Conservation (phyloP, 305 asterid species). For the Fraxinus floribunda region DNA sequence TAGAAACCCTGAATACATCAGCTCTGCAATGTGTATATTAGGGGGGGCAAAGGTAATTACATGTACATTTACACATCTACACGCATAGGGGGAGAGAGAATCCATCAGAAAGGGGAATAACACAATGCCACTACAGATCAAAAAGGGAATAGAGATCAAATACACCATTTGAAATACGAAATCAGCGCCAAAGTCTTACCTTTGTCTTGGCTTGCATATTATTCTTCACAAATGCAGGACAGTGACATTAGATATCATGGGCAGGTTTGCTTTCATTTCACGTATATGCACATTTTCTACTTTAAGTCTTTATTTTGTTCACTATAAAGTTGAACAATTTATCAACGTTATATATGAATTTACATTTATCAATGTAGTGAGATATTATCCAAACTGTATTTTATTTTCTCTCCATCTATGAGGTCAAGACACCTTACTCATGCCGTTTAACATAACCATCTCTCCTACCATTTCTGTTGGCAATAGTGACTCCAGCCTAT, state of each 20-base stretch:
- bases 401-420: constrained; percentile 68
- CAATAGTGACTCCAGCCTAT: constrained; percentile 16
- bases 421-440: constrained; percentile 42
- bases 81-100: neutral
- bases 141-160: constrained; percentile 37
- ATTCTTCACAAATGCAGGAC: neutral
- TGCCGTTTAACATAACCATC: constrained; percentile 54
- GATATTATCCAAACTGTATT: no score
- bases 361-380: no score
- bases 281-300: no score
- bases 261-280: neutral
- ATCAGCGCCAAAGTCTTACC: no score
- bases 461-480: constrained; percentile 61
- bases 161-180: no score
- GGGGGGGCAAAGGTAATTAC: constrained; percentile 27
- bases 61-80: constrained; percentile 2
- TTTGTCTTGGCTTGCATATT: neutral
- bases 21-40: no score
- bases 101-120: neutral
- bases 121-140: constrained; percentile 33
- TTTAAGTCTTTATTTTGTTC: no score
- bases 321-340: no score
- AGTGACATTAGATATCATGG: neutral
- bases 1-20: no score
- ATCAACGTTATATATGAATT: no score